A percentile compares a stretch with the other conserved stretches of the same genome.
phyloP scores from a whole-genome alignment of 2,329 filamentous ascomycete genomes.

The Fusarium musae region DNA sequence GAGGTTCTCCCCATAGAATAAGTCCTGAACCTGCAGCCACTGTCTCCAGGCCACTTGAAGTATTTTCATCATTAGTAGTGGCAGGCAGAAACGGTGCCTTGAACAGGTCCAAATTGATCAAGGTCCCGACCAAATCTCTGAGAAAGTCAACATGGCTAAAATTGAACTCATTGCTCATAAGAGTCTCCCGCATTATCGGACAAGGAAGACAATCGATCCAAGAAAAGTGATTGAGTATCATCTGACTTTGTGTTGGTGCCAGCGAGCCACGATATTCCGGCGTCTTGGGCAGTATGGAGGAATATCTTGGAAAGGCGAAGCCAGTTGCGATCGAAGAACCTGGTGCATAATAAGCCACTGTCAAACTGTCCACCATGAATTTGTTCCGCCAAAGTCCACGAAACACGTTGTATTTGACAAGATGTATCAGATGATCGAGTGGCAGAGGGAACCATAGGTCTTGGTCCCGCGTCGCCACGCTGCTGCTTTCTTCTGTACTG shows the following conservation, averaged over 20 bases:
- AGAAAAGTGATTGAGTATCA: neutral
- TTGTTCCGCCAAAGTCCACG: neutral
- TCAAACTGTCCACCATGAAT: neutral
- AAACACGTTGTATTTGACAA: neutral
- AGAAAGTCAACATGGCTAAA: neutral
- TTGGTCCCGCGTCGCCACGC: accelerated
- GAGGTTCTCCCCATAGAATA: neutral
- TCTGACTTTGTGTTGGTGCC: neutral
- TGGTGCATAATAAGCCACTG: accelerated
- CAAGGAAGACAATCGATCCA: neutral
- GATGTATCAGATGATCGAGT: neutral
- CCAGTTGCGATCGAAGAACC: neutral
- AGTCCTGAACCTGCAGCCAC: neutral
- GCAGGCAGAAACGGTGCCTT: too few species aligned
- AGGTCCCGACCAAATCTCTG: neutral
- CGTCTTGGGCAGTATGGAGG: neutral
- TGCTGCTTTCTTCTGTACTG: neutral
- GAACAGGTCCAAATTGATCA: neutral
- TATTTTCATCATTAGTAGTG: too few species aligned
- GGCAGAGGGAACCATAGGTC: neutral
- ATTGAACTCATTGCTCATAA: neutral
- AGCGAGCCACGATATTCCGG: neutral
- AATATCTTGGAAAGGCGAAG: neutral
- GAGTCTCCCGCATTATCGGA: neutral
- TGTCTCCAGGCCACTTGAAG: accelerated